Evolutionary conservation across 192 early-diverging fungal genomes (phyloP).

Genomic region (Diversispora epigaea): DNA sequence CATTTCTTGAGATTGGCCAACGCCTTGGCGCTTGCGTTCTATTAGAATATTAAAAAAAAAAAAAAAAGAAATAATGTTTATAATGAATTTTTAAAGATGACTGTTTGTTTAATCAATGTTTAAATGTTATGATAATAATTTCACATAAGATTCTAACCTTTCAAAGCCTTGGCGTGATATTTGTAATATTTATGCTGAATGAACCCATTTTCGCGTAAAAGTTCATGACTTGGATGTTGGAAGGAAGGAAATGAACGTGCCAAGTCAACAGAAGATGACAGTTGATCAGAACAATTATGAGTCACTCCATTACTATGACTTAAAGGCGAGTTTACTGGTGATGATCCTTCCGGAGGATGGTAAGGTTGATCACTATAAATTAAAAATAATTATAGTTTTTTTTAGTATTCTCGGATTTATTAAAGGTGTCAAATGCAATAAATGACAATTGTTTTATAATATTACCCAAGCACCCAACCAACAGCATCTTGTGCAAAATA

Average conservation of each 20-base stretch:
- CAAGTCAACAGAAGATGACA: constrained; percentile 52
- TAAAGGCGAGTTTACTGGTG: constrained; percentile 39
- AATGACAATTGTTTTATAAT: background rate
- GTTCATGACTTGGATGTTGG: constrained; percentile 91
- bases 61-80: too few relatives aligned
- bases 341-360: constrained; percentile 34
- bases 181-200: constrained; percentile 96
- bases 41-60: background rate
- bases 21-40: constrained; percentile 87
- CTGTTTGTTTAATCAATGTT: too few relatives aligned
- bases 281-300: constrained; percentile 30
- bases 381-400: background rate
- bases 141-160: constrained; percentile 17
- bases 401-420: background rate
- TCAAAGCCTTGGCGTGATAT: constrained; percentile 89
- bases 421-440: background rate
- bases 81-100: too few relatives aligned
- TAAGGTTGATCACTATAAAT: constrained; percentile 54
- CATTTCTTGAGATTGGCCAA: constrained; percentile 94
- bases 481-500: constrained; percentile 68
- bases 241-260: constrained; percentile 60
- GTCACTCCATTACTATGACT: constrained; percentile 39
- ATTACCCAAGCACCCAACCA: constrained; percentile 67
- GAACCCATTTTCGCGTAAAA: constrained; percentile 96
- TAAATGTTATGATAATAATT: too few relatives aligned